Base-by-base conservation (phyloP, 2,329 filamentous ascomycete genomes). In the Fusarium goolgardi region DNA sequence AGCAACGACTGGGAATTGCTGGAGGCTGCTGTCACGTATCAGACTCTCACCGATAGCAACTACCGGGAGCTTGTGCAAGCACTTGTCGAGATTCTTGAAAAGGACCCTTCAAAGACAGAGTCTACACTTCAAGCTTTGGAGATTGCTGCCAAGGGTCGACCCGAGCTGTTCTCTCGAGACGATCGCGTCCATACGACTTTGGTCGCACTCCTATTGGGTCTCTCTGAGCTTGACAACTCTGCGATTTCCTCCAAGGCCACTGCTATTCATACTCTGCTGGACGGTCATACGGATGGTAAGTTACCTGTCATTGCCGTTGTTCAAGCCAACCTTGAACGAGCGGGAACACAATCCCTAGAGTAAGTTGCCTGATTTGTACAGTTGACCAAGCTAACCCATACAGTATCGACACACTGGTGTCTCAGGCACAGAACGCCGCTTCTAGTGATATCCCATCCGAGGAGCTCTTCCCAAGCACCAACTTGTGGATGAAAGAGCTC, bases 401-500 rank as follows among this genome's bases (percentile, higher is more conserved):
- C 32, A 86, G 83, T 13, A 81, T 89, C 16, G 79, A 84, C 20
- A 88, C 86, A 1, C 74, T 90, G 41, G 80, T 85, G 1, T 78
- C 82, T 18, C 86, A 84, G 16, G 76, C 81, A 7, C 74, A 77
- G 18, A 73, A 75, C 3, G 79, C 79, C 1, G 63, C 71, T 2
- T 72, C 77, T 2, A 69, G 76, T 1, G 67, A 70, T 5, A 73
- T 73, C 11, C 65, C 74, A 1, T 63, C 76, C 2, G 77, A 81
- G 62, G 81, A 83, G 13, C 77, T 95, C 6, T 81, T 96, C 37
- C 93, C 93, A 0, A 85, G 85, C 68, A 79, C 82, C 0, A 79
- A 84, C 3, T 79, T 86, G 12, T 97, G 94, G 94, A 83, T 85
- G 70, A 71, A 82, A 16, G 86, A 91, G 16, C 78, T 97, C 84